Conservation (phyloP, 116 monocot genomes). For the Posidonia oceanica region DNA sequence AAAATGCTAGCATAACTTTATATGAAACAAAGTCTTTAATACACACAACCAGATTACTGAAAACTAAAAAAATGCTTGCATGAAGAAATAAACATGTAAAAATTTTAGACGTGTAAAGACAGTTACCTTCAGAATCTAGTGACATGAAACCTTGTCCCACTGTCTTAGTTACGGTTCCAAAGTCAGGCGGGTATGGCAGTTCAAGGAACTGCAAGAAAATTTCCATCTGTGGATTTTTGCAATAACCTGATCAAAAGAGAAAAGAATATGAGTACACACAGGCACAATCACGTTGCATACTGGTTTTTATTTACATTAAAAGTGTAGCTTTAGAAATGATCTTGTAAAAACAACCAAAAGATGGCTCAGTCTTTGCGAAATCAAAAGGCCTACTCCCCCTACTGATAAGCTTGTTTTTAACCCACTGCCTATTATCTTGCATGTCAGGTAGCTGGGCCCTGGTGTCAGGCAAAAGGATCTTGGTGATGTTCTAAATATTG, state of each 20-base stretch:
- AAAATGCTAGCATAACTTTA: too few species aligned
- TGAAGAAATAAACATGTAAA: too few species aligned
- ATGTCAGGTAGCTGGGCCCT: slow-evolving; percentile 36
- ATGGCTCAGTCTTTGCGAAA: slow-evolving; percentile 32
- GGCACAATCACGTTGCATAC: neutral
- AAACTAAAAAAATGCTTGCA: too few species aligned
- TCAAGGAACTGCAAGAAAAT: slow-evolving; percentile 59
- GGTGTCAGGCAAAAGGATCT: slow-evolving; percentile 3
- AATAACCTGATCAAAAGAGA: slow-evolving; percentile 34
- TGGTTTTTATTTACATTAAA: neutral
- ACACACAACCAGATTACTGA: too few species aligned
- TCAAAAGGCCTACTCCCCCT: slow-evolving; percentile 70
- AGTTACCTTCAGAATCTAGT: slow-evolving; percentile 25
- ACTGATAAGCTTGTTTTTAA: slow-evolving; percentile 41
- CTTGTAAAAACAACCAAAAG: slow-evolving; percentile 7
- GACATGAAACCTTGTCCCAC: slow-evolving; percentile 10
- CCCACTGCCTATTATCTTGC: slow-evolving; percentile 36
- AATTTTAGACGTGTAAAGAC: neutral
- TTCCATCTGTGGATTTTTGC: slow-evolving; percentile 81
- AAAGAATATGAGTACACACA: neutral
- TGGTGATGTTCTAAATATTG: neutral
- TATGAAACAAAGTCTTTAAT: too few species aligned
- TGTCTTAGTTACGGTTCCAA: slow-evolving; percentile 8
- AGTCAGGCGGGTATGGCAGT: slow-evolving; percentile 76
- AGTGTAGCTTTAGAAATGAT: neutral